Evolutionary conservation across 108 stramenopile species (phyloP).

Genomic region (Stephanodiscus minutulus): DNA sequence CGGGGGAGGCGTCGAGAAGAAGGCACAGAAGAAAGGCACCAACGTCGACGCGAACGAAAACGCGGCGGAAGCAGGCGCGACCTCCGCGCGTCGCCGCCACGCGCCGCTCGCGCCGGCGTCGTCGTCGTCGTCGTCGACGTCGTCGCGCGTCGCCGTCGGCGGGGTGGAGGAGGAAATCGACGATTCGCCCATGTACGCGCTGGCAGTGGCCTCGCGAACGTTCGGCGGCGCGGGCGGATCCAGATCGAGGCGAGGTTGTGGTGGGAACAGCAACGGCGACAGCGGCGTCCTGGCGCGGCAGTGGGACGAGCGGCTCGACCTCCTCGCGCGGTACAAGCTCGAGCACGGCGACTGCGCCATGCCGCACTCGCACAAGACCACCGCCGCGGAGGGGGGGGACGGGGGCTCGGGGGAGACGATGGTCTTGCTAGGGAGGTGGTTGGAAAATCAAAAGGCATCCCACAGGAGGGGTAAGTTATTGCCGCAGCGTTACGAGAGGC

Average conservation of each 20-base stretch:
- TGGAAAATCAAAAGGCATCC: no score
- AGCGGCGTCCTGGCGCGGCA: neutral
- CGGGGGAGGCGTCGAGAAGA: neutral
- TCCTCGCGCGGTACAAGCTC: neutral
- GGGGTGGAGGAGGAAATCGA: conserved; percentile 9
- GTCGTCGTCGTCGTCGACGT: neutral
- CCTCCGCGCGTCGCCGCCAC: neutral
- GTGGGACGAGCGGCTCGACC: neutral
- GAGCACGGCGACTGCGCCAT: neutral
- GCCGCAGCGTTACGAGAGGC: no score
- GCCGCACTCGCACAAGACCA: neutral
- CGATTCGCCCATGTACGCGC: conserved; percentile 22
- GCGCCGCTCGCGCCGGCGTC: neutral
- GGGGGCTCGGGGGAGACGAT: neutral
- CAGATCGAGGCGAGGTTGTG: no score
- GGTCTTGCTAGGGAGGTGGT: neutral
- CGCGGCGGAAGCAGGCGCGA: no score
- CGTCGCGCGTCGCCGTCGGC: neutral
- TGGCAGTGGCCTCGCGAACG: conserved; percentile 20
- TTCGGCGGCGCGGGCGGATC: conserved; percentile 3
- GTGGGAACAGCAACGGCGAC: neutral
- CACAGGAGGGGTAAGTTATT: no score
- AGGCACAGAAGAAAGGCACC: neutral
- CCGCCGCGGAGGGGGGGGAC: neutral
- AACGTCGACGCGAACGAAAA: neutral